A percentile compares a stretch with the other conserved stretches of the same genome.
Conservation (phyloP, 108 stramenopile species). For the Cylindrotheca fusiformis region DNA sequence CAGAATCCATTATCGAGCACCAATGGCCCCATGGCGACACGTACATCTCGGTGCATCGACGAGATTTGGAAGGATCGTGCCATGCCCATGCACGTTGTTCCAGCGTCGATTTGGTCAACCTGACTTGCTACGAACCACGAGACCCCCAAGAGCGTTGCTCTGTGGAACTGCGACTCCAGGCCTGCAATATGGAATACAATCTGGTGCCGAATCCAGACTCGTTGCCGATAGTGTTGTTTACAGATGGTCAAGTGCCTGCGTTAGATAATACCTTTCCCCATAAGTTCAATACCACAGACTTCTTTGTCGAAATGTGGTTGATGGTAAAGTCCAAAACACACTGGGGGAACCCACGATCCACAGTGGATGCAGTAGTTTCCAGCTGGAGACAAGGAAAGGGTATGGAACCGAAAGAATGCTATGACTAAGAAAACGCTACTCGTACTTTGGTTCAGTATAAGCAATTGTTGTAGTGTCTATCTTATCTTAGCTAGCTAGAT, state of each 20-base stretch:
- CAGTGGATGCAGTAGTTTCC: neutral
- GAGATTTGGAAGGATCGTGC: neutral
- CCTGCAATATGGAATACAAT: neutral
- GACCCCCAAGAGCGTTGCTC: neutral
- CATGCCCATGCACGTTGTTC: neutral
- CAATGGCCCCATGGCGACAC: neutral
- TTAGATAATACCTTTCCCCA: constrained; percentile 2
- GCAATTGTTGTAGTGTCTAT: no score
- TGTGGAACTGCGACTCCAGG: neutral
- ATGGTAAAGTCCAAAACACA: constrained; percentile 2
- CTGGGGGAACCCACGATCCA: constrained; percentile 7
- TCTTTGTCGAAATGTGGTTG: constrained; percentile 5
- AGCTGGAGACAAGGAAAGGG: neutral
- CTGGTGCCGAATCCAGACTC: neutral
- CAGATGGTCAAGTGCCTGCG: constrained; percentile 2
- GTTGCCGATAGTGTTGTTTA: neutral
- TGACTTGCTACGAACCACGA: neutral
- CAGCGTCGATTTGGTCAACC: neutral
- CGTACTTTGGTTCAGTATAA: neutral
- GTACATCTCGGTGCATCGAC: neutral
- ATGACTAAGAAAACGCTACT: neutral
- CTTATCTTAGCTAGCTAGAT: no score
- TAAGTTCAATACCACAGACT: constrained; percentile 3
- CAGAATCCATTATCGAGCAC: neutral
- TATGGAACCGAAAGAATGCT: neutral